Conservation (phyloP, 108 stramenopile genomes). For the Skeletonema costatum region DNA sequence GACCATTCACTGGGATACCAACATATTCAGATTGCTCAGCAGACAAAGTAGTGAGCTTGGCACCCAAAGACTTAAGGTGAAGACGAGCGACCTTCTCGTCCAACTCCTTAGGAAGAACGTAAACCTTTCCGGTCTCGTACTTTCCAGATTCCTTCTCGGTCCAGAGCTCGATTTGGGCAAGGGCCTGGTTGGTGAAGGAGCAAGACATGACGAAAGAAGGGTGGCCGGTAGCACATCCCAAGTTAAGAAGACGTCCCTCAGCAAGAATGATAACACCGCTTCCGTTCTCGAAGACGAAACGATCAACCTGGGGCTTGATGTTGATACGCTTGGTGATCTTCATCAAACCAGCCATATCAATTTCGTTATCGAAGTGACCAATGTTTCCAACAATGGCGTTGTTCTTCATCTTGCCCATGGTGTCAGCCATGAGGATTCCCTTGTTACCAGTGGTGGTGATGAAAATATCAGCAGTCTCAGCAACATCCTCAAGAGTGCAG, state of each 20-base stretch:
- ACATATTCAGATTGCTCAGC: constrained; percentile 98
- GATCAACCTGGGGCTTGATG: constrained; percentile 99
- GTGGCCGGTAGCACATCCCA: constrained; percentile 99
- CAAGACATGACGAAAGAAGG: constrained; percentile 99
- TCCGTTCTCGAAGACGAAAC: constrained; percentile 91
- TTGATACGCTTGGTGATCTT: constrained; percentile 91
- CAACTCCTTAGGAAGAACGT: constrained; percentile 97
- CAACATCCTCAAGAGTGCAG: constrained; percentile 87
- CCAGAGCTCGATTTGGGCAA: constrained; percentile 99
- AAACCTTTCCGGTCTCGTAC: constrained; percentile 96
- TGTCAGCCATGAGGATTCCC: constrained; percentile 95
- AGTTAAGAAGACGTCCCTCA: constrained; percentile 99
- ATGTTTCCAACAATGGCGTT: constrained; percentile 99
- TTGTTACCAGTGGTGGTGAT: constrained; percentile 99
- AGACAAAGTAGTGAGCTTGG: constrained; percentile 93
- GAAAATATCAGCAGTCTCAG: constrained; percentile 93
- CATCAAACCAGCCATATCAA: constrained; percentile 98
- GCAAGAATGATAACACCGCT: constrained; percentile 97
- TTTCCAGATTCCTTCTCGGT: constrained; percentile 92
- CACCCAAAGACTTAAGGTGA: constrained; percentile 94
- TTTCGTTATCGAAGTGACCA: constrained; percentile 99
- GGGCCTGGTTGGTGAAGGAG: constrained; percentile 99
- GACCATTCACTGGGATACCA: constrained; percentile 91
- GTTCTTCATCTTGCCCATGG: constrained; percentile 99
- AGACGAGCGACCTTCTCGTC: constrained; percentile 99